Percentiles rank a stretch among this genome's conserved stretches.
Conservation (phyloP, 1,284 basidiomycete genomes). For the Fomitiporia mediterranea region DNA sequence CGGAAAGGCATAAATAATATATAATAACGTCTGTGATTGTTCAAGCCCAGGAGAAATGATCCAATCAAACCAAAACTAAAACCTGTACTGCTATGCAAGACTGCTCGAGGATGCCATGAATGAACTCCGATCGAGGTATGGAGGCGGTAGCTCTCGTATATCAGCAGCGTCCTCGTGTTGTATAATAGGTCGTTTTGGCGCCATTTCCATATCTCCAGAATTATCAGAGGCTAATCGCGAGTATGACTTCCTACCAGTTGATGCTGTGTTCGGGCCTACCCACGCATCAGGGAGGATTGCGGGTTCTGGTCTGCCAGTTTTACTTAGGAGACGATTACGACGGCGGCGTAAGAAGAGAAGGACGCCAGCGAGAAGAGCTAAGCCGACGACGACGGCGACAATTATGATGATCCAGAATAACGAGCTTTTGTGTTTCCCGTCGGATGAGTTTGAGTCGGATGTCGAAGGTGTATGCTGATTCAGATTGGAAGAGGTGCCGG, state of each 20-base stretch:
- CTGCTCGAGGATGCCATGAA: neutral
- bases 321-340: neutral
- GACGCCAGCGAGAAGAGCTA: conserved; percentile 1
- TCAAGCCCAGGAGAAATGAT: no score
- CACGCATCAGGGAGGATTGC: conserved; percentile 17
- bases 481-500: neutral
- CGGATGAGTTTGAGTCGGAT: neutral
- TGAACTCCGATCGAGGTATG: conserved; percentile 29
- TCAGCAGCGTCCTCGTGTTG: conserved; percentile 32
- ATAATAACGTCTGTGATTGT: no score
- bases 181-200: conserved; percentile 23
- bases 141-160: conserved; percentile 31
- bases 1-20: no score
- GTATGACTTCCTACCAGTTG: neutral
- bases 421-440: neutral
- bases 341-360: conserved; percentile 10
- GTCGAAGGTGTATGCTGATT: neutral
- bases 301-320: neutral
- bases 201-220: conserved; percentile 7
- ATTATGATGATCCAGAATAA: neutral
- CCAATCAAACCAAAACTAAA: no score
- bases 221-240: neutral
- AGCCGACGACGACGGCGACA: conserved; percentile 4
- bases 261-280: neutral
- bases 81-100: no score